These are phyloP conservation scores for Lunularia cruciata DNA, from an alignment of 225 moss, liverwort and hornwort genomes.

Conservation along the genomic window DNA sequence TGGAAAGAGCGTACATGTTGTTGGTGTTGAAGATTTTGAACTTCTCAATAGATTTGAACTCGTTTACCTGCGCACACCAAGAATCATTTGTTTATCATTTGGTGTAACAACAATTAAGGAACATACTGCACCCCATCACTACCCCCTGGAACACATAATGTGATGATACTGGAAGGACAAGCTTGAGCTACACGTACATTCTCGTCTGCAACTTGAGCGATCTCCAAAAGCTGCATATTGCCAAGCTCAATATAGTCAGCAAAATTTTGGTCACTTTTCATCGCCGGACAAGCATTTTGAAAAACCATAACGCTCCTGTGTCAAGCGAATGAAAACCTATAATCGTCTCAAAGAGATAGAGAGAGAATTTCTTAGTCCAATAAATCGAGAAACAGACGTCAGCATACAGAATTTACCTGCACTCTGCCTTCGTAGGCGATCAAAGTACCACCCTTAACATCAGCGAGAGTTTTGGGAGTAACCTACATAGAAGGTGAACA, in stretches of 20 bases:
- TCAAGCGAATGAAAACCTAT: too few relatives aligned
- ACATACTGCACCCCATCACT: too few relatives aligned
- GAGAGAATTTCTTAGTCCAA: too few relatives aligned
- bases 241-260: not conserved
- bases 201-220: conserved; percentile 94
- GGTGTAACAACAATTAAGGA: not conserved
- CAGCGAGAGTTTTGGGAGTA: conserved; percentile 96
- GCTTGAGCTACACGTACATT: conserved; percentile 53
- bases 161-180: not conserved
- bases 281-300: too few relatives aligned
- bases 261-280: too few relatives aligned
- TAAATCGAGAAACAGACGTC: too few relatives aligned
- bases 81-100: not conserved
- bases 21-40: conserved; percentile 99
- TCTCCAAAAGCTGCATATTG: conserved; percentile 83
- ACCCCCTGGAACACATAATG: not conserved
- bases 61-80: conserved; percentile 60
- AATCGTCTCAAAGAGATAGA: too few relatives aligned
- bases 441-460: conserved; percentile 97
- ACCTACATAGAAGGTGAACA: conserved; percentile 42
- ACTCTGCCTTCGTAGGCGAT: conserved; percentile 93
- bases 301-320: too few relatives aligned
- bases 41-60: conserved; percentile 98
- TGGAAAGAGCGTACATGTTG: conserved; percentile 69
- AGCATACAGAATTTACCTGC: conserved; percentile 75